These are phyloP conservation scores for Macrocybe gigantea DNA, from an alignment of 768 basidiomycete genomes.

Conservation along the genomic window DNA sequence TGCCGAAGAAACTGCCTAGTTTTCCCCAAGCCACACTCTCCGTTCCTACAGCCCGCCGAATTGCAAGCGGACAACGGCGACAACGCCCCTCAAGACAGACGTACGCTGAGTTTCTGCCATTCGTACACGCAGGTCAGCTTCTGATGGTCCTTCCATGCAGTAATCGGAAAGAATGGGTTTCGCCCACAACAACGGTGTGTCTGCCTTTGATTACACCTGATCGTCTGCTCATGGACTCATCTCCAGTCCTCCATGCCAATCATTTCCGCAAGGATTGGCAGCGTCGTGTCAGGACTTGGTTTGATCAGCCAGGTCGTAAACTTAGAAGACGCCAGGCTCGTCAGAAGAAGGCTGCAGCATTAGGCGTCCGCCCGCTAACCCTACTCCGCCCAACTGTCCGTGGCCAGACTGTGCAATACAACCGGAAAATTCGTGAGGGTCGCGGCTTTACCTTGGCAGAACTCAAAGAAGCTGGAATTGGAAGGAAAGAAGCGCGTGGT, in stretches of 20 bases:
- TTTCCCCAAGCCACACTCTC: slow-evolving; percentile 31
- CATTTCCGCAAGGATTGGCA: slow-evolving; percentile 99
- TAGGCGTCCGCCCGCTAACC: slow-evolving; percentile 87
- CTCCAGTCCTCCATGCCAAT: slow-evolving; percentile 79
- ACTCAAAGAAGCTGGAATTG: slow-evolving; percentile 93
- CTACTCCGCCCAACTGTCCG: slow-evolving; percentile 97
- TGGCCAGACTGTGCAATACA: slow-evolving; percentile 95
- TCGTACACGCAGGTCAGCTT: slow-evolving; percentile 11
- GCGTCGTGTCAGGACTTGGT: slow-evolving; percentile 93
- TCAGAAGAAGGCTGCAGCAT: slow-evolving; percentile 82
- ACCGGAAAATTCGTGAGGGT: slow-evolving; percentile 94
- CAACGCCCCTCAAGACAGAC: slow-evolving; percentile 43
- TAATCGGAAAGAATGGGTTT: slow-evolving; percentile 68
- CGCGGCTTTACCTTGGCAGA: slow-evolving; percentile 94
- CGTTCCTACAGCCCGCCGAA: slow-evolving; percentile 17
- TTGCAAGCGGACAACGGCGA: slow-evolving; percentile 28
- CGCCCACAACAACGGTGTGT: slow-evolving; percentile 72
- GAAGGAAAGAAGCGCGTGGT: slow-evolving; percentile 87
- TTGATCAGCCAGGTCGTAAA: slow-evolving; percentile 98
- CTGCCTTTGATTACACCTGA: neutral
- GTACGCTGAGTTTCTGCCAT: slow-evolving; percentile 19
- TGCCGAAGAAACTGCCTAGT: slow-evolving; percentile 34
- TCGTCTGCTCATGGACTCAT: neutral
- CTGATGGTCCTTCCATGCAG: slow-evolving; percentile 8
- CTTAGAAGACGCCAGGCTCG: slow-evolving; percentile 91